Conservation (phyloP, 345 rosid species). For the Eucalyptus regnans region DNA sequence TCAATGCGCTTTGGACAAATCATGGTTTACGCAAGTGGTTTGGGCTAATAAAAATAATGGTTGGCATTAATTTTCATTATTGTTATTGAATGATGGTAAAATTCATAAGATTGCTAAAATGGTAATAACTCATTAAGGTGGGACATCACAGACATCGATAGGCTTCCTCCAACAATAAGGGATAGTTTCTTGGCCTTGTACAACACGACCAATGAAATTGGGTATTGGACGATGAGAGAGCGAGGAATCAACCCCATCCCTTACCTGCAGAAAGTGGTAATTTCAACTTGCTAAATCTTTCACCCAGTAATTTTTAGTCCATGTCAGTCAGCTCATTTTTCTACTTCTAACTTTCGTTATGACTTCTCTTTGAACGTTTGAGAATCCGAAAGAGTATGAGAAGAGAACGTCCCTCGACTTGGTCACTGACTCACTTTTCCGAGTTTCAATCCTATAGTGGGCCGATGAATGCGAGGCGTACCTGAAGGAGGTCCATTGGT, state of each 20-base stretch:
- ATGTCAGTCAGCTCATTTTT: neutral
- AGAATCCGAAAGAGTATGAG: neutral
- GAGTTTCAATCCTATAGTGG: neutral
- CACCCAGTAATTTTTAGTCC: neutral
- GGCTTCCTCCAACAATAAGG: neutral
- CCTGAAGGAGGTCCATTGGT: constrained; percentile 2
- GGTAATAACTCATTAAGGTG: neutral
- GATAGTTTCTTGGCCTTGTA: neutral
- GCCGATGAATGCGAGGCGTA: neutral
- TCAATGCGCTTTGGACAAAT: neutral
- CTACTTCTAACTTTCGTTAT: neutral
- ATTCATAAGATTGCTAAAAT: neutral
- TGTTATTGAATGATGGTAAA: neutral
- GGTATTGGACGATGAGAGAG: neutral
- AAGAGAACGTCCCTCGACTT: neutral
- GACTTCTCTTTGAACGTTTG: neutral
- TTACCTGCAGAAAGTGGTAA: neutral
- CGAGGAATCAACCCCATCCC: neutral
- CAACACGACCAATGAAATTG: neutral
- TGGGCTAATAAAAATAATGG: neutral
- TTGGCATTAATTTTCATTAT: neutral
- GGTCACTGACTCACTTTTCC: neutral
- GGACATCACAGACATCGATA: neutral
- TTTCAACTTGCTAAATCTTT: neutral
- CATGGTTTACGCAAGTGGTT: neutral